These are phyloP conservation scores for Solanum chaucha DNA, from an alignment of 257 asterid species.

Conservation along the genomic window DNA sequence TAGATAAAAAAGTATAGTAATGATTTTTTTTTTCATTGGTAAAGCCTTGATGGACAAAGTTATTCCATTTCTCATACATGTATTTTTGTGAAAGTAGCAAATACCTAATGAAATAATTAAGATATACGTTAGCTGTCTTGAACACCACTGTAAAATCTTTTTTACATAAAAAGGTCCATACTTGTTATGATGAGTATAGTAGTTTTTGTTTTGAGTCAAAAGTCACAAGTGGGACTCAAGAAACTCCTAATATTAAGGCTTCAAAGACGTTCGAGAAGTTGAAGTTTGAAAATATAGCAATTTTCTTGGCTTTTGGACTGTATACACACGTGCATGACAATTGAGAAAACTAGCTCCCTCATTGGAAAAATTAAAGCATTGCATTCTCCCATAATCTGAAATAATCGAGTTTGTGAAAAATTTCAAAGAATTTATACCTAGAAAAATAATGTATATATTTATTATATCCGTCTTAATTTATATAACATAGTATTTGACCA, in stretches of 20 bases:
- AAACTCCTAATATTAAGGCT: constrained; percentile 33
- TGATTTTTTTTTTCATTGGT: too few relatives aligned
- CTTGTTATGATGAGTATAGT: background rate
- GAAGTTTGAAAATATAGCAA: constrained; percentile 9
- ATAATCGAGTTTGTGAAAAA: background rate
- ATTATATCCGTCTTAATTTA: too few relatives aligned
- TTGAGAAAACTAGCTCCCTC: background rate
- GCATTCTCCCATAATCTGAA: background rate
- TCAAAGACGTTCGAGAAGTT: constrained; percentile 22
- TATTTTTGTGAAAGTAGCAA: too few relatives aligned
- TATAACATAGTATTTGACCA: too few relatives aligned
- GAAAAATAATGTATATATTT: too few relatives aligned
- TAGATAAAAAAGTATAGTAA: too few relatives aligned
- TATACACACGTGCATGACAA: background rate
- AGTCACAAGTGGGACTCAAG: constrained; percentile 28
- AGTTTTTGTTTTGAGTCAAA: constrained; percentile 15
- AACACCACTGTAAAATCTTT: background rate
- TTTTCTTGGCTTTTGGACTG: background rate
- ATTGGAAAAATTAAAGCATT: background rate
- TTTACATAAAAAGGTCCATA: background rate
- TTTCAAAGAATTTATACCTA: too few relatives aligned
- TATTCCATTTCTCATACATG: too few relatives aligned
- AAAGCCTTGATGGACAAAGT: too few relatives aligned
- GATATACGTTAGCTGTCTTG: rapidly evolving
- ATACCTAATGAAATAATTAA: background rate